A percentile compares a stretch with the other conserved stretches of the same genome.
phyloP scores from a whole-genome alignment of 257 asterid species.

The Thymus quinquecostatus region DNA sequence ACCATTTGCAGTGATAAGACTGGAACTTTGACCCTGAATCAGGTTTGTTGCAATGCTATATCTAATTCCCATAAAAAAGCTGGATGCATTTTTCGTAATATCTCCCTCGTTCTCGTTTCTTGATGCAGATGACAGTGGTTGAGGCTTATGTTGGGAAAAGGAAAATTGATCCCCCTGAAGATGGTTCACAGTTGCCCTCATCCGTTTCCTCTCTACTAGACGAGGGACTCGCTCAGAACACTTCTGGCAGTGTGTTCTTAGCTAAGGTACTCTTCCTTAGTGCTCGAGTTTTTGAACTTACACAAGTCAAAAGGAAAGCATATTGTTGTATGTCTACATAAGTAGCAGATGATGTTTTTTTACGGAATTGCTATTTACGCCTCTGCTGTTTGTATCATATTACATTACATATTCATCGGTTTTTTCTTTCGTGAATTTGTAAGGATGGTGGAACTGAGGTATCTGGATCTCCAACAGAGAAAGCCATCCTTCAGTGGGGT shows the following conservation, averaged over 20 bases:
- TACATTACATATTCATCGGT: slow-evolving; percentile 17
- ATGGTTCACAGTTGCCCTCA: slow-evolving; percentile 63
- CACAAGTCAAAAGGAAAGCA: not conserved
- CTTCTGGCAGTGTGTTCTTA: slow-evolving; percentile 82
- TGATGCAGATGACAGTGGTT: slow-evolving; percentile 83
- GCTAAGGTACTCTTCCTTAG: slow-evolving; percentile 59
- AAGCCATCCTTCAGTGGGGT: slow-evolving; percentile 94
- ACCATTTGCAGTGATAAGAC: slow-evolving; percentile 98
- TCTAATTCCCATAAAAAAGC: slow-evolving; percentile 26
- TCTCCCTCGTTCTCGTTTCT: not conserved
- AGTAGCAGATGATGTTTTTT: slow-evolving; percentile 19
- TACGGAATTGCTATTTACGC: slow-evolving; percentile 4
- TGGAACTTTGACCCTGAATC: slow-evolving; percentile 93
- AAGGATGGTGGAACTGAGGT: slow-evolving; percentile 79
- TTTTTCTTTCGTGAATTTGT: slow-evolving; percentile 5
- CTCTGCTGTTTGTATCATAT: slow-evolving; percentile 16
- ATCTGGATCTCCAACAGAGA: slow-evolving; percentile 98
- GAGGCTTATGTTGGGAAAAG: slow-evolving; percentile 77
- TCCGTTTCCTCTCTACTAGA: slow-evolving; percentile 68
- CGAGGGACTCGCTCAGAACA: slow-evolving; percentile 88
- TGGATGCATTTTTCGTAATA: slow-evolving; percentile 10
- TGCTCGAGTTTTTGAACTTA: not conserved
- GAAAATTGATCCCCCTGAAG: slow-evolving; percentile 69
- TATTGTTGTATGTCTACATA: slow-evolving; percentile 21
- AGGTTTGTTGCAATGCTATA: slow-evolving; percentile 47